phyloP scores from a whole-genome alignment of 108 stramenopile species.

The Pseudonitzschia multiseries region DNA sequence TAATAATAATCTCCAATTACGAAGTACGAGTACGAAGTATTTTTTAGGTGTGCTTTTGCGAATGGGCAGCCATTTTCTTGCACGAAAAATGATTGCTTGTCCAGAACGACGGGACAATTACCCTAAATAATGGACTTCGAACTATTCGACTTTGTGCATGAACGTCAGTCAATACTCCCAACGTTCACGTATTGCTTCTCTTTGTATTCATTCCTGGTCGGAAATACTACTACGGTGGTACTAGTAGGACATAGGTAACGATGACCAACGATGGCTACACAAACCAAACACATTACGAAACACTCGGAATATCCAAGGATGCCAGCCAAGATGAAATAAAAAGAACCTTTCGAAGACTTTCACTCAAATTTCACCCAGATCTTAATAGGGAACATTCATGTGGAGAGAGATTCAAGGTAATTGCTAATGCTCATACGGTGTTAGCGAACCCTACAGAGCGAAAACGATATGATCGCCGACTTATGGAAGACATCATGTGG shows the following conservation, averaged over 20 bases:
- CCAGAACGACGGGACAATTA: too few species aligned
- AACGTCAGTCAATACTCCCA: too few species aligned
- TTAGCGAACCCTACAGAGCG: slow-evolving; percentile 57
- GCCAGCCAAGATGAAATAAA: slow-evolving; percentile 87
- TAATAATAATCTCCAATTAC: too few species aligned
- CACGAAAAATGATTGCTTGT: too few species aligned
- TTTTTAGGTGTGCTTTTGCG: too few species aligned
- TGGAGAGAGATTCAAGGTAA: slow-evolving; percentile 70
- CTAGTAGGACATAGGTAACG: not conserved
- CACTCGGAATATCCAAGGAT: slow-evolving; percentile 65
- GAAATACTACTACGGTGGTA: too few species aligned
- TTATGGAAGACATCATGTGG: slow-evolving; percentile 26
- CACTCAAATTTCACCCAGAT: slow-evolving; percentile 93
- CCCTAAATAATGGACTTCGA: too few species aligned
- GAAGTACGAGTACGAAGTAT: too few species aligned
- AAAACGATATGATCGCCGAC: slow-evolving; percentile 56
- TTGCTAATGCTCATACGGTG: slow-evolving; percentile 71
- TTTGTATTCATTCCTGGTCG: too few species aligned
- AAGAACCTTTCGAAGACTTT: slow-evolving; percentile 87
- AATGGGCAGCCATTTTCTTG: too few species aligned
- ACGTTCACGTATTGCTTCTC: too few species aligned
- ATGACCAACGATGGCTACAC: not conserved
- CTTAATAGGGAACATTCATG: slow-evolving; percentile 45
- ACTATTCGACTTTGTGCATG: too few species aligned
- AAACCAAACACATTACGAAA: slow-evolving; percentile 66